phyloP scores from a whole-genome alignment of 2,329 filamentous ascomycete species.

The Venturiaceae sp. region DNA sequence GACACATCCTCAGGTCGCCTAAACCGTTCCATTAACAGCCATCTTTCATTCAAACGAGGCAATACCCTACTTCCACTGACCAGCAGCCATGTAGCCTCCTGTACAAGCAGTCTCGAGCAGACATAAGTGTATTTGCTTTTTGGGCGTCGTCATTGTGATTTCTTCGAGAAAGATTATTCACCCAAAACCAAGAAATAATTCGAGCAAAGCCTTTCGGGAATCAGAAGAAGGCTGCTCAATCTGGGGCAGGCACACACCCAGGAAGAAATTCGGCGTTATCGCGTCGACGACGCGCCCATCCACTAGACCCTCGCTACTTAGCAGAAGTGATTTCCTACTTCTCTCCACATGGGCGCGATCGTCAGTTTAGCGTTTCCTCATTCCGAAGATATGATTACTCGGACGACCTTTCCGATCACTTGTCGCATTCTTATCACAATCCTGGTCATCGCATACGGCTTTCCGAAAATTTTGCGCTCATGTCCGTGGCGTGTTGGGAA shows the following conservation, averaged over 20 bases:
- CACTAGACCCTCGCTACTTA: no score
- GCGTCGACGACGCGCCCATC: no score
- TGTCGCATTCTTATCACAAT: not conserved
- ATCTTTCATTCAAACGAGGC: not conserved
- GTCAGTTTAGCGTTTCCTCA: no score
- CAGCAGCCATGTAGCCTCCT: constrained; percentile 8
- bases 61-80: constrained; percentile 8
- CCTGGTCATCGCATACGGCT: not conserved
- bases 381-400: no score
- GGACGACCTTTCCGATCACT: no score
- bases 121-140: not conserved
- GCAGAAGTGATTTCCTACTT: no score
- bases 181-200: no score
- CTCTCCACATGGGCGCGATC: no score
- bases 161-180: not conserved
- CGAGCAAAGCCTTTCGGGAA: no score
- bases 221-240: no score
- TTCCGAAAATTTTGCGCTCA: not conserved
- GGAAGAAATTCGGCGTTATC: no score
- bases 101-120: constrained; percentile 6
- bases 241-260: no score
- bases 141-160: not conserved
- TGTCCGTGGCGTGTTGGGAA: not conserved
- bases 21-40: not conserved
- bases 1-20: constrained; percentile 6